phyloP scores from a whole-genome alignment of 2,329 filamentous ascomycete genomes.

The Sporothrix sp. region DNA sequence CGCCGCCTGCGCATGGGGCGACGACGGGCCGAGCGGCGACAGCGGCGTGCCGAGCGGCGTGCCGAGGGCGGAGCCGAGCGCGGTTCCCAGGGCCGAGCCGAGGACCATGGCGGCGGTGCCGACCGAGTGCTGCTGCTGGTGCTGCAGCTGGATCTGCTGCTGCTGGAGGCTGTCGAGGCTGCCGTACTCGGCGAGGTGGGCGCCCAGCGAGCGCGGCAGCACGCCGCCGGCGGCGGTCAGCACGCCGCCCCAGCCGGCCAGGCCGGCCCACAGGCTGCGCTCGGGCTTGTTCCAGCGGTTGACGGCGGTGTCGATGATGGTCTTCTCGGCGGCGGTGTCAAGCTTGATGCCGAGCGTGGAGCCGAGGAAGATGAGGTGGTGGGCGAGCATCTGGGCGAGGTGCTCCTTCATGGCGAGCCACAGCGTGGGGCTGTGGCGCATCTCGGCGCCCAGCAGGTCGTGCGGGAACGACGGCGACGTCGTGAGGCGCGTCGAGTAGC shows the following conservation, averaged over 20 bases:
- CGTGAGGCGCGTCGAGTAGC: constrained; percentile 20
- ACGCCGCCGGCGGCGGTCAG: too few relatives aligned
- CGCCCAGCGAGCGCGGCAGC: neutral
- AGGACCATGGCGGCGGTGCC: neutral
- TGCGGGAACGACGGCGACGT: constrained; percentile 17
- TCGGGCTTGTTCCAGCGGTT: constrained; percentile 25
- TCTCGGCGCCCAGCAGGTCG: constrained; percentile 19
- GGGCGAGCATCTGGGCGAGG: constrained; percentile 25
- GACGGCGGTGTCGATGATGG: constrained; percentile 23
- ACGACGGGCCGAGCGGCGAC: neutral
- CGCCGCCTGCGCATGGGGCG: too few relatives aligned
- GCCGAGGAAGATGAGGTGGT: constrained; percentile 24
- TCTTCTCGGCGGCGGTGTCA: constrained; percentile 23
- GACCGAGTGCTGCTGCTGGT: neutral
- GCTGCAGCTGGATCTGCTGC: neutral
- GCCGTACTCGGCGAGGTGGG: neutral
- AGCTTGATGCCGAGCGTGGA: constrained; percentile 24
- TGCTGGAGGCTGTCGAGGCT: neutral
- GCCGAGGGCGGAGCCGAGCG: neutral
- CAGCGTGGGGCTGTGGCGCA: constrained; percentile 25
- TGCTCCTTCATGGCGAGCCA: constrained; percentile 27
- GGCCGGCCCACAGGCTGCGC: constrained; percentile 21
- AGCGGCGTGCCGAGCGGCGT: neutral
- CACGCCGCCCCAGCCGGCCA: neutral
- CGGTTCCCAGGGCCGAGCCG: neutral